Evolutionary conservation across 2,329 filamentous ascomycete species (phyloP), one percentile per base, ranked within the genome.

Genomic region (Chalaropsis thielavioides): DNA sequence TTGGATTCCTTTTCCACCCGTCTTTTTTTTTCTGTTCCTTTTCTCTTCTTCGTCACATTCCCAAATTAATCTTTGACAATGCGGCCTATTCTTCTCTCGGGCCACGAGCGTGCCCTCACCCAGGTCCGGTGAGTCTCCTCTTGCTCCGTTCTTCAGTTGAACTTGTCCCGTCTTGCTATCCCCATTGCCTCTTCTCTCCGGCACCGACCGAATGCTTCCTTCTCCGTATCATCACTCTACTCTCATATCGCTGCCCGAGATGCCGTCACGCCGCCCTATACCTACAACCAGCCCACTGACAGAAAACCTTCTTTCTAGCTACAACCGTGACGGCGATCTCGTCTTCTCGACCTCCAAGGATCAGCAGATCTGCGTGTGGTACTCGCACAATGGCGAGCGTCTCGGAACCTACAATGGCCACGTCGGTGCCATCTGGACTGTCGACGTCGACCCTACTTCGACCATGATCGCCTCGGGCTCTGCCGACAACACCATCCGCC

Each of bases 351-450:
- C 91, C 68, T 85, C 90, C 71, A 97, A 97, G 80, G 92, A 97
- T 78, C 92, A 96, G 79, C 85, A 95, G 74, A 90, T 96, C 73
- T 96, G 92, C 82, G 92, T 85, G 70, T 99, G 94, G 94, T 97
- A 85, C 79, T 88, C 91, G 70, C 91, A 95, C 80, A 99, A 99
- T 77, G 94, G 94, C 79, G 94, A 99, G 82, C 89, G 94, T 73
- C 83, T 97, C 72, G 94, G 94, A 73, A 94, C 92, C 72, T 99
- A 97, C 80, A 87, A 90, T 75, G 94, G 94, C 76, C 94, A 99
- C 79, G 88, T 95, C 77, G 94, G 94, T 78, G 92, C 94, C 72
- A 89, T 99, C 80, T 99, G 94, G 94, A 96, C 94, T 68, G 89
- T 99, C 77, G 94, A 99, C 75, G 88, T 96, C 73, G 90, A 96